Evolutionary conservation across 2,329 filamentous ascomycete species (phyloP), one percentile per base, ranked within the genome.

Genomic region (Drechslerella coelobrocha): DNA sequence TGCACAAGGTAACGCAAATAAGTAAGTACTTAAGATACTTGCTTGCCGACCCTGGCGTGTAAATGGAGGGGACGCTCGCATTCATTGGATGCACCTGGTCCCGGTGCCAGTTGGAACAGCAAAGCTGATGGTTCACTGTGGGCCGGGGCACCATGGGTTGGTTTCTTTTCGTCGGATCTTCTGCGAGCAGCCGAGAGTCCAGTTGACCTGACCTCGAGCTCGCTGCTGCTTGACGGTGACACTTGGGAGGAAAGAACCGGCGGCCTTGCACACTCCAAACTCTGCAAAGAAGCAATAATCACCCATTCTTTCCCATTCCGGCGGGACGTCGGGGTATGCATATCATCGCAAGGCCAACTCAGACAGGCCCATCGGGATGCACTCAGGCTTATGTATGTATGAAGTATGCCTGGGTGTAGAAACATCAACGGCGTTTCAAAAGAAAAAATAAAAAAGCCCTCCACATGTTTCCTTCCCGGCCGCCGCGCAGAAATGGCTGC

Each of bases 261-360:
- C 34, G 17, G 34, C 34, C 34, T 39, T 39, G 34, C 34, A 39
- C 12, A 39, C 12, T 39, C 34, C 34, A n/a, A 39, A 39, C 34
- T 10, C 34, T 39, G 34, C 34, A 39, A 45, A 45, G 41, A 45
- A 45, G 41, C 41, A 45, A 45, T 23, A 21, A 45, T 21, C 41
- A 21, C 41, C 14, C 41, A 8, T 4, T 23, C 63, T 69, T 69
- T 39, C 57, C 65, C 56, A 57, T 62, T 69, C 57, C 45, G 51
- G 65, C 63, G 39, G 65, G 65, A 69, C 54, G 45, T 69, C 52
- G 45, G 61, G 65, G 41, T 17, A 62, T 69, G 65, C 65, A 69
- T 69, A 61, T 61, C 56, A 68, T 69, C 65, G 57, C 48, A 37
- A 41, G 57, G 65, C 65, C 65, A 69, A 69, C 65, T 69, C 65